These are phyloP conservation scores for Neopestalotiopsis sp. DNA, from an alignment of 2,329 filamentous ascomycete species.

Conservation along the genomic window DNA sequence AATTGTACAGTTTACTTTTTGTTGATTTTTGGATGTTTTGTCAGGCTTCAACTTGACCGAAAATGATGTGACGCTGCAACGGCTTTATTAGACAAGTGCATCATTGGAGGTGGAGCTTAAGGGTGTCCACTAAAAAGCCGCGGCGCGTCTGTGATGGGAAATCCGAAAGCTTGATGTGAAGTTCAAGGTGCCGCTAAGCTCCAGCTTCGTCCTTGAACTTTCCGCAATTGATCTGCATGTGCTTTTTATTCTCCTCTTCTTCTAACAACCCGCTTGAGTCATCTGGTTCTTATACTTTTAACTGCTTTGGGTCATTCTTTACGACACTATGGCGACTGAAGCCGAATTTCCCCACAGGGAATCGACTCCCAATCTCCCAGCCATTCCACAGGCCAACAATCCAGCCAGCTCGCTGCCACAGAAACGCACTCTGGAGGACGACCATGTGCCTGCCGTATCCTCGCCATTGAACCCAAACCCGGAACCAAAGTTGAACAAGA, in stretches of 20 bases:
- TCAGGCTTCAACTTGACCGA: not conserved
- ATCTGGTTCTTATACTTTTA: too few relatives aligned
- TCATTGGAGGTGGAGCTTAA: not conserved
- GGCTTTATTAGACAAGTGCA: too few relatives aligned
- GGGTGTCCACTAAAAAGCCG: conserved; percentile 9
- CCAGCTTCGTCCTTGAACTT: not conserved
- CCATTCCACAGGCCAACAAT: conserved; percentile 28
- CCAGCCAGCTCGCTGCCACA: conserved; percentile 59
- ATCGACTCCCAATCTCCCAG: conserved; percentile 30
- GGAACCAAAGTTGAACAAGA: conserved; percentile 43
- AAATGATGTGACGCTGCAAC: too few relatives aligned
- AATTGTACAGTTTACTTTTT: conserved; percentile 22
- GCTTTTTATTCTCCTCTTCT: too few relatives aligned
- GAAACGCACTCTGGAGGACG: conserved; percentile 71
- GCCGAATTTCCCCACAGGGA: conserved; percentile 32
- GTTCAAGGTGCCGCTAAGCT: conserved; percentile 2
- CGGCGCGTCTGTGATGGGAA: conserved; percentile 1
- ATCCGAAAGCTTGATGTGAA: not conserved
- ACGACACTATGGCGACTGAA: conserved; percentile 33
- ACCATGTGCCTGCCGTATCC: conserved; percentile 71
- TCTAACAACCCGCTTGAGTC: too few relatives aligned
- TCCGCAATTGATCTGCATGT: not conserved
- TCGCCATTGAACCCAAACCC: conserved; percentile 77
- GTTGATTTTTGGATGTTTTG: conserved; percentile 6
- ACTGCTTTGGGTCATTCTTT: not conserved